Conservation (phyloP, 305 asterid species). For the Fraxinus ornus region DNA sequence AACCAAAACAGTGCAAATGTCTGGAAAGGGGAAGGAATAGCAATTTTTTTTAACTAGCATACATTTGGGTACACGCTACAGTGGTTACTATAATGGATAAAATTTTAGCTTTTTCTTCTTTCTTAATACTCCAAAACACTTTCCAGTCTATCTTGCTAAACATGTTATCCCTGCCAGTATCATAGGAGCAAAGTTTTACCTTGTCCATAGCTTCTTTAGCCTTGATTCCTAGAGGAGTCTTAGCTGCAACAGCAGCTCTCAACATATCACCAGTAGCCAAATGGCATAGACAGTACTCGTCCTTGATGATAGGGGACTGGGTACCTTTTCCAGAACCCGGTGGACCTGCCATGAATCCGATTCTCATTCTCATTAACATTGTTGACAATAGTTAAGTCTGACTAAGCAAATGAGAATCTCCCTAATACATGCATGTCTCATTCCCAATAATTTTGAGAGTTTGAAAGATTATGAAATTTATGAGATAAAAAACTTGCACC, state of each 20-base stretch:
- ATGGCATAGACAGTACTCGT: conserved; percentile 87
- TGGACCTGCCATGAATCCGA: conserved; percentile 52
- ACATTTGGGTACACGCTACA: background rate
- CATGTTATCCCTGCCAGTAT: conserved; percentile 1
- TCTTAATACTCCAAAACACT: background rate
- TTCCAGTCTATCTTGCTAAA: conserved; percentile 3
- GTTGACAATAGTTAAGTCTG: background rate
- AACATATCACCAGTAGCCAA: conserved; percentile 96
- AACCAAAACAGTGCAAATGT: background rate
- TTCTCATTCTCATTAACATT: background rate
- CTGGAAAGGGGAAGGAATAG: background rate
- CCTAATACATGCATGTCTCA: background rate
- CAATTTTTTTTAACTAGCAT: background rate
- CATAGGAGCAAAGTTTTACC: conserved; percentile 29
- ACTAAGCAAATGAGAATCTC: background rate
- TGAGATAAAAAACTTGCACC: background rate
- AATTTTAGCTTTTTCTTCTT: background rate
- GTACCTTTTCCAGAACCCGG: conserved; percentile 98
- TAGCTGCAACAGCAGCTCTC: conserved; percentile 88
- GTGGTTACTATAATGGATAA: background rate
- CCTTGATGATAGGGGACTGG: conserved; percentile 83
- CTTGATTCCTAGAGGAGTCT: conserved; percentile 81
- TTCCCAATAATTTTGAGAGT: background rate
- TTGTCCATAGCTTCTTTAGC: conserved; percentile 96
- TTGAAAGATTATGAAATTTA: background rate